Conservation (phyloP, 169 alveolate species). For the Eimeria maxima region DNA sequence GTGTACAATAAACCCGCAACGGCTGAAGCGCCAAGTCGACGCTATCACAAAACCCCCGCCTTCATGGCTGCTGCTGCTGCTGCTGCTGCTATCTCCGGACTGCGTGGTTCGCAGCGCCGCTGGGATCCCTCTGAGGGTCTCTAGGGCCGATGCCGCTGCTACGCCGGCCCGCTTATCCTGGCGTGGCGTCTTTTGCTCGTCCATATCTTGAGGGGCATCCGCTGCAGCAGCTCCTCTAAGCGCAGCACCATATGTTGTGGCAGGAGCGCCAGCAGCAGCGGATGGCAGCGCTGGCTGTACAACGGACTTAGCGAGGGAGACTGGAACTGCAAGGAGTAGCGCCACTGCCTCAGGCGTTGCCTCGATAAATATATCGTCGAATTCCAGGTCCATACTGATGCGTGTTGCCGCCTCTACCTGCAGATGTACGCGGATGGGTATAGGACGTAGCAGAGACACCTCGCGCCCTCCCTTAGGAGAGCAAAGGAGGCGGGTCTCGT, state of each 20-base stretch:
- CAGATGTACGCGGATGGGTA: slow-evolving; percentile 73
- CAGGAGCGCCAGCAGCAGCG: slow-evolving; percentile 16
- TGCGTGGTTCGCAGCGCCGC: slow-evolving; percentile 26
- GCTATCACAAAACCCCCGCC: not conserved
- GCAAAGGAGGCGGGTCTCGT: slow-evolving; percentile 90
- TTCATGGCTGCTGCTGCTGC: slow-evolving; percentile 29
- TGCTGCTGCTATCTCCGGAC: not conserved
- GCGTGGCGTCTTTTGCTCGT: not conserved
- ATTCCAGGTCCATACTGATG: not conserved
- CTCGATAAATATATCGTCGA: slow-evolving; percentile 90
- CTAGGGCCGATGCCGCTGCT: slow-evolving; percentile 53
- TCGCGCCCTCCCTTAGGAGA: slow-evolving; percentile 72
- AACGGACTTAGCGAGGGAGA: slow-evolving; percentile 86
- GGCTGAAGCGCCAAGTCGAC: slow-evolving; percentile 42
- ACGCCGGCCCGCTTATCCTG: not conserved
- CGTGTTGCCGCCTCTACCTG: not conserved
- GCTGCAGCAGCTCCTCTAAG: not conserved
- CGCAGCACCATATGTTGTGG: not conserved
- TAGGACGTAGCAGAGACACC: slow-evolving; percentile 81
- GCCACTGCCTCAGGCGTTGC: slow-evolving; percentile 90
- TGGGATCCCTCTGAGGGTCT: slow-evolving; percentile 46
- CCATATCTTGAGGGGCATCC: not conserved
- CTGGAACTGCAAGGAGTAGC: slow-evolving; percentile 89
- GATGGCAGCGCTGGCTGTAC: slow-evolving; percentile 22
- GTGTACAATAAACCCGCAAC: slow-evolving; percentile 52